Base-by-base conservation (phyloP, 2,329 filamentous ascomycete genomes). In the Juglanconis juglandina region DNA sequence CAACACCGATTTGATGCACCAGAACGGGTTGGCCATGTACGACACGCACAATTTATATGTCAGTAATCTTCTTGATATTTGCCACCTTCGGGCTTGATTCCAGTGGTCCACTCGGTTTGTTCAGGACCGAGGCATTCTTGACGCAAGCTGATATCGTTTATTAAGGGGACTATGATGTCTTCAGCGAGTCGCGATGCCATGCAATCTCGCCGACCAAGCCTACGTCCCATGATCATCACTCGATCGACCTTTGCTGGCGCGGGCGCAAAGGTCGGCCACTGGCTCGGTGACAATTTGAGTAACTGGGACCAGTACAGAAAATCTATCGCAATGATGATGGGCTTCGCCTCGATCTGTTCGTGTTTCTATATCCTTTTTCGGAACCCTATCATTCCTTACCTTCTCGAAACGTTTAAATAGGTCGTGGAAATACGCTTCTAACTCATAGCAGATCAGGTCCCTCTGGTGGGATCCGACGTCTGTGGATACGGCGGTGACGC, bases 91-190 rank as follows among this genome's bases (percentile, higher is more conserved):
- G 13, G 1, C 17, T n/a, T 8, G 14, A 47, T 11, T 6, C 6
- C 5, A 9, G 5, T 24, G 8, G 13, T 47, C 9, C 37, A 7
- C 9, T 17, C 24, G 24, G 24, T 24, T 24, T 24, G 2, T 24
- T 24, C 24, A 24, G 24, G 24, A 24, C 24, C 24, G 24, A 24
- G 24, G 24, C 24, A 24, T 24, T 24, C 24, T 24, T 24, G 24
- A 24, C 24, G 24, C 24, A 24, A 47, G 44, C 44, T 47, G 44
- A 47, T 8, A 17, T 6, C 13, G 17, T 17, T 30, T 24, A 4
- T 92, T 1, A 92, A 90, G 70, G 90, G 90, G 1, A 83, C 84
- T 7, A 87, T 91, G 86, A 93, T 92, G 89, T 88, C 87, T 1
- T 74, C 79, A 17, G 76, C 83, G 4, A 89, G 87, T 0, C 81